Conservation (phyloP, 164 flowering plant species). For the Vitis riparia region DNA sequence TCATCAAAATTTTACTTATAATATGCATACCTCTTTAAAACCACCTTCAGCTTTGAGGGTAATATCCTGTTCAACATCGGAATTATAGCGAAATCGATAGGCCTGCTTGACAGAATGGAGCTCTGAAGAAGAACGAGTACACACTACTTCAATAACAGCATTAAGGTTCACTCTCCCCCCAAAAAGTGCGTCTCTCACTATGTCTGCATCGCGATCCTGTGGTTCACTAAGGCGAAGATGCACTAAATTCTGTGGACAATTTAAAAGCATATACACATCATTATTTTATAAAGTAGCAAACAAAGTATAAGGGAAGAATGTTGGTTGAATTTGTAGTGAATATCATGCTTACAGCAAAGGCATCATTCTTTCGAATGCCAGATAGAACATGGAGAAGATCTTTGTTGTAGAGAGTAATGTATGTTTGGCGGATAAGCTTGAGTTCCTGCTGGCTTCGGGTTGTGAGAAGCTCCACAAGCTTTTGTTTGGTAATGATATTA, state of each 20-base stretch:
- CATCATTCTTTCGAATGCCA: conserved; percentile 12
- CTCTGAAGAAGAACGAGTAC: conserved; percentile 33
- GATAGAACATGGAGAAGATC: conserved; percentile 26
- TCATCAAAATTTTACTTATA: not conserved
- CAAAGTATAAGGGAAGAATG: not conserved
- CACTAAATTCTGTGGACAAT: conserved; percentile 20
- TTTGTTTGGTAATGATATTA: conserved; percentile 12
- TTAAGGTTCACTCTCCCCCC: conserved; percentile 16
- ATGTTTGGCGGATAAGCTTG: conserved; percentile 26
- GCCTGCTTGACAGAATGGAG: conserved; percentile 29
- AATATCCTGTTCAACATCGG: conserved; percentile 35
- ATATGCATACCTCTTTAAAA: conserved; percentile 28
- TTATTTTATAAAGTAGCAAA: not conserved
- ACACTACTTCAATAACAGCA: conserved; percentile 27
- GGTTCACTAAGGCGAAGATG: conserved; percentile 34
- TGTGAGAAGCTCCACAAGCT: conserved; percentile 24
- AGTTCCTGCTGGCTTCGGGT: conserved; percentile 26
- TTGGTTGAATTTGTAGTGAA: not conserved
- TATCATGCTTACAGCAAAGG: conserved; percentile 24
- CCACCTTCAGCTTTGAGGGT: conserved; percentile 22
- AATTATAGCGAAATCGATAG: conserved; percentile 23
- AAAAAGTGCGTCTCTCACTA: conserved; percentile 20
- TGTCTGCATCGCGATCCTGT: conserved; percentile 34
- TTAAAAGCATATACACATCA: not conserved
- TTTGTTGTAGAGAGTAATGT: conserved; percentile 22